Conservation (phyloP, 176 grass and related monocot species). For the Elaeis guineensis region DNA sequence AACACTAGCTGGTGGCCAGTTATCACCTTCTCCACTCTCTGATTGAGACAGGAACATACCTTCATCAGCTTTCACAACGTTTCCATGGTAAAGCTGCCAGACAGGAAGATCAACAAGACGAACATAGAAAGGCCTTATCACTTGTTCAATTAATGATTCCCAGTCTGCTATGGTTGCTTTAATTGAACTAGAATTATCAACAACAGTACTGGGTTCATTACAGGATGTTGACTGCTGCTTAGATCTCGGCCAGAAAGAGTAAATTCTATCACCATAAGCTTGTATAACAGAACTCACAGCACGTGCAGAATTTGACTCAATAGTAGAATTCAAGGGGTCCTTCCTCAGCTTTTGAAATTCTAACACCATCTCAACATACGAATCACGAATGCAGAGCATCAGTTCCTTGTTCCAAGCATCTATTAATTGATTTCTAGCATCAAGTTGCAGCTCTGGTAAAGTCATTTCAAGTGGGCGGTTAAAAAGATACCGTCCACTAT, state of each 20-base stretch:
- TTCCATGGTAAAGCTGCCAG: conserved; percentile 86
- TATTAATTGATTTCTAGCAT: conserved; percentile 38
- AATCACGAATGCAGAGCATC: conserved; percentile 82
- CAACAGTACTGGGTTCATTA: conserved; percentile 26
- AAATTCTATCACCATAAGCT: conserved; percentile 76
- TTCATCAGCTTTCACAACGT: conserved; percentile 91
- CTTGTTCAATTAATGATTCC: conserved; percentile 82
- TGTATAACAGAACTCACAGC: conserved; percentile 63
- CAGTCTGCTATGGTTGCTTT: conserved; percentile 75
- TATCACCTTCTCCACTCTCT: conserved; percentile 60
- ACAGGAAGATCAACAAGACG: conserved; percentile 89
- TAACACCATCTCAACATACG: conserved; percentile 87
- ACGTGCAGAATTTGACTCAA: conserved; percentile 46
- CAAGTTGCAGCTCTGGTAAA: conserved; percentile 31
- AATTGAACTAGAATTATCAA: conserved; percentile 28
- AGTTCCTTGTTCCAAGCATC: conserved; percentile 96
- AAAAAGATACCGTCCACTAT: conserved; percentile 88
- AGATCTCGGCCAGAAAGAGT: conserved; percentile 92
- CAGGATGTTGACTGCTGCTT: conserved; percentile 43
- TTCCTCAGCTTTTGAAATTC: conserved; percentile 97
- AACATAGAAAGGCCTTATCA: conserved; percentile 89
- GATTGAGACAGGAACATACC: conserved; percentile 92
- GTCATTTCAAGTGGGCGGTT: conserved; percentile 30
- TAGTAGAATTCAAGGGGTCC: conserved; percentile 51
- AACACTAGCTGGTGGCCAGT: conserved; percentile 71